A percentile compares a stretch with the other conserved stretches of the same genome.
phyloP scores from a whole-genome alignment of 495 filamentous ascomycete species.

The Aspergillus indologenus region DNA sequence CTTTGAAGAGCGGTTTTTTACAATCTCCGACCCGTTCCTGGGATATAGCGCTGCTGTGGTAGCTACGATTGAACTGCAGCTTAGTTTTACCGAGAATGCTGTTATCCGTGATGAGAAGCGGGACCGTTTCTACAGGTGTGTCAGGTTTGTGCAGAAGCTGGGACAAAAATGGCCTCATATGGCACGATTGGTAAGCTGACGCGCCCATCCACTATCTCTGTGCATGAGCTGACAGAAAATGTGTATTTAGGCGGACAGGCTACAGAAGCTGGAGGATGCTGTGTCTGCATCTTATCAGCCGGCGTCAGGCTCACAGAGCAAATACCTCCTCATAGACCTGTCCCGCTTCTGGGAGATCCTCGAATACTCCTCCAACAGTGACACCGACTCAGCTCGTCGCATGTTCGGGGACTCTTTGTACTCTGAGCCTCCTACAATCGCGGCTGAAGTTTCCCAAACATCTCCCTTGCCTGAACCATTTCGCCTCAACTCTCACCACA shows the following conservation, averaged over 20 bases:
- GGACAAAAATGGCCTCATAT: constrained; percentile 47
- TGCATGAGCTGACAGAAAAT: background rate
- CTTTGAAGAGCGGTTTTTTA: constrained; percentile 41
- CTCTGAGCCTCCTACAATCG: constrained; percentile 19
- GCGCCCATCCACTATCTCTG: background rate
- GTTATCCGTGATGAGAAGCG: constrained; percentile 41
- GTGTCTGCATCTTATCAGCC: constrained; percentile 46
- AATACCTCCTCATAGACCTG: constrained; percentile 46
- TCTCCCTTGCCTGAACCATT: constrained; percentile 45
- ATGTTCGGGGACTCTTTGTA: constrained; percentile 44
- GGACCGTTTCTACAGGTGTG: constrained; percentile 43
- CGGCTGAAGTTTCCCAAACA: constrained; percentile 44
- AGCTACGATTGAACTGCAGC: constrained; percentile 49
- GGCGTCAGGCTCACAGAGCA: constrained; percentile 37
- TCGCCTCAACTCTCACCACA: constrained; percentile 29
- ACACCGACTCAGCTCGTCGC: constrained; percentile 35
- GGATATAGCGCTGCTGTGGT: constrained; percentile 50
- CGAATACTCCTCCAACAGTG: constrained; percentile 47
- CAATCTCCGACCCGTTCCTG: constrained; percentile 45
- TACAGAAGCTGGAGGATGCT: constrained; percentile 42
- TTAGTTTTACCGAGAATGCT: constrained; percentile 42
- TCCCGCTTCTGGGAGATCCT: constrained; percentile 51
- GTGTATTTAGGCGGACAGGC: constrained; percentile 34
- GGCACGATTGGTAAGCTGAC: constrained; percentile 37
- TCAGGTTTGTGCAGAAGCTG: constrained; percentile 42